phyloP scores from a whole-genome alignment of 495 filamentous ascomycete species.

The Penicillium malachiteum region DNA sequence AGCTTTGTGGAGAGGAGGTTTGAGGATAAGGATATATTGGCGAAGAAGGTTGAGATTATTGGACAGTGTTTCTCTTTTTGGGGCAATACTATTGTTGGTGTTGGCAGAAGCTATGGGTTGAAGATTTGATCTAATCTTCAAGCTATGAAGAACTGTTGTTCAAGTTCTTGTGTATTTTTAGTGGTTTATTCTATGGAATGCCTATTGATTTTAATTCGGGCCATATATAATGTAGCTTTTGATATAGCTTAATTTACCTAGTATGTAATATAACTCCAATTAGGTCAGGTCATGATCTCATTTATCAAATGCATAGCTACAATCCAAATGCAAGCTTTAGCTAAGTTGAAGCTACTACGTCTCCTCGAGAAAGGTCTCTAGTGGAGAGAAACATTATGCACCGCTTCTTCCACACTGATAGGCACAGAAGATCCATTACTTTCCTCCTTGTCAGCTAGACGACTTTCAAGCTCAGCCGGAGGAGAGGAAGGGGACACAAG shows the following conservation, averaged over 20 bases:
- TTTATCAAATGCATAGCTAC: background rate
- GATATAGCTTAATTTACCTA: too few species aligned
- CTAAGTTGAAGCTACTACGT: too few species aligned
- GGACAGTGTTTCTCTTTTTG: constrained; percentile 78
- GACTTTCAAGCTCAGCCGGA: background rate
- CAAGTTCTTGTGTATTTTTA: background rate
- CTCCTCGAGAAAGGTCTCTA: constrained; percentile 1
- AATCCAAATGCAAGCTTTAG: background rate
- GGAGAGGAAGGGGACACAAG: constrained; percentile 14
- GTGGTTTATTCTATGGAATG: background rate
- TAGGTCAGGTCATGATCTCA: background rate
- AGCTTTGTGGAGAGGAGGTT: constrained; percentile 76
- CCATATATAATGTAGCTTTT: too few species aligned
- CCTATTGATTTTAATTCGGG: background rate
- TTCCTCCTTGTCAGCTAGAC: background rate
- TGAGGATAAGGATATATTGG: constrained; percentile 61
- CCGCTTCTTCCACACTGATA: constrained; percentile 40
- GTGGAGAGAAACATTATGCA: constrained; percentile 40
- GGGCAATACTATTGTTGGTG: constrained; percentile 49
- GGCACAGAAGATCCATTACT: constrained; percentile 4
- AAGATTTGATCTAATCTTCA: too few species aligned
- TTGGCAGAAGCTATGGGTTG: constrained; percentile 48
- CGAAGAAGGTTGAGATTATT: constrained; percentile 57
- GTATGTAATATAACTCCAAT: too few species aligned
- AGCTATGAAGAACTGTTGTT: too few species aligned